Base-by-base conservation (phyloP, 805 yeast genomes). In the Starmerella etchellsii region DNA sequence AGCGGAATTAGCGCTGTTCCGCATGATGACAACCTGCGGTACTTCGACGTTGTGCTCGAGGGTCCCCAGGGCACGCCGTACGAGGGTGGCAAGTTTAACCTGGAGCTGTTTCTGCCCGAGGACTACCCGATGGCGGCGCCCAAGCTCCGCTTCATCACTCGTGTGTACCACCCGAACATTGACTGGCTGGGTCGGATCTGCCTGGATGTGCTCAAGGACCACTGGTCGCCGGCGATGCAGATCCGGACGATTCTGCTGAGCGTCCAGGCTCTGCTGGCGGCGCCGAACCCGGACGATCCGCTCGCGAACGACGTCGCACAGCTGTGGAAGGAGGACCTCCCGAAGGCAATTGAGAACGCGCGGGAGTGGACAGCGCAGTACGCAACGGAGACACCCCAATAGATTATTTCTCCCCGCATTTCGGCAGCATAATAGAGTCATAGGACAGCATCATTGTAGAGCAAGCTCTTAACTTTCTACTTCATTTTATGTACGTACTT, bases 41-140 rank as follows among this genome's bases (percentile, higher is more conserved):
- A 88, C 60, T 91, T 91, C 55, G 82, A 84, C 49, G 98, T 91
- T 21, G 74, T 82, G 2, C 79, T 91, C 46, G 84, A 82, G 44
- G 98, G 98, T 0, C 98, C 98, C 9, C 67, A 71, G 24, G 78
- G 80, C 39, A 81, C 94, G 1, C 97, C 98, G 1, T 91, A 88
- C 57, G 95, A 88, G 56, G 67, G 68, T 30, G 82, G 82, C 23
- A 54, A 65, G 3, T 91, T 91, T 65, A 69, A 79, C 50, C 66
- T 91, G 44, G 98, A 91, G 60, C 66, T 91, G 48, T 91, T 71
- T 57, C 63, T 91, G 48, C 97, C 98, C 2, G 96, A 91, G 56
- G 98, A 91, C 57, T 91, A 91, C 60, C 98, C 98, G 11, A 81
- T 88, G 96, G 84, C 83, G 55, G 94, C 98, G 0, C 98, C 98